phyloP scores from a whole-genome alignment of 2,329 filamentous ascomycete genomes.

The Aphanoascus verrucosus region DNA sequence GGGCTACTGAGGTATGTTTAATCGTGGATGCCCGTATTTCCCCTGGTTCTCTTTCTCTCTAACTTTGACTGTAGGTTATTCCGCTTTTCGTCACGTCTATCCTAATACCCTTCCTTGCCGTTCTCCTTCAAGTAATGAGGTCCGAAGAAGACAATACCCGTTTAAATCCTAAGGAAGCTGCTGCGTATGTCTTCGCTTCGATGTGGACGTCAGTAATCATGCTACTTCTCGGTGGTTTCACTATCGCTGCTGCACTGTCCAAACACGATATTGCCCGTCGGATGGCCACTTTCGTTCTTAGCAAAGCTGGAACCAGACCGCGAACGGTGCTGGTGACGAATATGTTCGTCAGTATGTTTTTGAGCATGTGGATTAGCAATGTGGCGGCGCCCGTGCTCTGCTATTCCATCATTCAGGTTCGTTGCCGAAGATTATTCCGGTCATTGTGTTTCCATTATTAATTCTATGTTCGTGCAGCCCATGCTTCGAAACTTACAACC shows the following conservation, averaged over 20 bases:
- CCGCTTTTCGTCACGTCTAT: conserved; percentile 94
- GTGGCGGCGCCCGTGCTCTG: conserved; percentile 94
- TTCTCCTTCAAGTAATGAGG: conserved; percentile 73
- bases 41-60: conserved; percentile 1
- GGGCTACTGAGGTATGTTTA: conserved; percentile 75
- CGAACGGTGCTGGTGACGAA: conserved; percentile 85
- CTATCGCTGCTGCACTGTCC: conserved; percentile 83
- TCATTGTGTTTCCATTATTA: not conserved
- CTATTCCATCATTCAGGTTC: conserved; percentile 89
- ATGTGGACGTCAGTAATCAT: conserved; percentile 99
- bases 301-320: conserved; percentile 87
- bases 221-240: conserved; percentile 91
- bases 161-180: conserved; percentile 68
- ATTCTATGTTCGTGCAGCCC: conserved; percentile 44
- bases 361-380: conserved; percentile 98
- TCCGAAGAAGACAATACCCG: conserved; percentile 59
- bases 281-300: conserved; percentile 89
- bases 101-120: conserved; percentile 83
- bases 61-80: conserved; percentile 53
- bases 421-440: not conserved
- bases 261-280: conserved; percentile 98
- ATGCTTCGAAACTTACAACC: conserved; percentile 86
- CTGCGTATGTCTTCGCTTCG: conserved; percentile 73
- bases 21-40: not conserved
- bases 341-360: conserved; percentile 96